phyloP scores from a whole-genome alignment of 805 yeast species.

The Yamadazyma paraphyllophila region DNA sequence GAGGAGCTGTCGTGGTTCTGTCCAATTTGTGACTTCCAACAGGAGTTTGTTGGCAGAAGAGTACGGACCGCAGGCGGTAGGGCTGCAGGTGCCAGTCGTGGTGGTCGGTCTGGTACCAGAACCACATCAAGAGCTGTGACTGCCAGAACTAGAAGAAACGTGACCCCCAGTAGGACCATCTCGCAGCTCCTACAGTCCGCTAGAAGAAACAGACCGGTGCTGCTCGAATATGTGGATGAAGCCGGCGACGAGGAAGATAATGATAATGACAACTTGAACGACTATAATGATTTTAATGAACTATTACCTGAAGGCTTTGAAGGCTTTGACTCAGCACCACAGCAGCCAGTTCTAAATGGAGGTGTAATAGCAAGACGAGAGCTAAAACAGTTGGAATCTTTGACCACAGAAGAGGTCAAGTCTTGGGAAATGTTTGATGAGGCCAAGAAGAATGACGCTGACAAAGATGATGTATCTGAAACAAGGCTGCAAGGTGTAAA shows the following conservation, averaged over 20 bases:
- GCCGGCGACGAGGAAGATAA: conserved; percentile 23
- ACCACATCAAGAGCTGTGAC: neutral
- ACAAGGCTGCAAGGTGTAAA: no score
- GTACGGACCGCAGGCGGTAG: neutral
- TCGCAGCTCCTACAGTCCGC: neutral
- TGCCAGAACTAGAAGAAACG: neutral
- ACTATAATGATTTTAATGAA: conserved; percentile 2
- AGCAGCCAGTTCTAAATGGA: conserved; percentile 31
- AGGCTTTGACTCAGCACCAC: conserved; percentile 3
- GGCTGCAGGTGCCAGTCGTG: neutral
- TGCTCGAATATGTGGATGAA: conserved; percentile 1
- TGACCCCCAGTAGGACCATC: neutral
- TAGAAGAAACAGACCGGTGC: neutral
- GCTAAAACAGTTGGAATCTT: conserved; percentile 23
- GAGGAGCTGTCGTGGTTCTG: conserved; percentile 39
- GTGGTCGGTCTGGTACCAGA: neutral
- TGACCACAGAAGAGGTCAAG: conserved; percentile 33
- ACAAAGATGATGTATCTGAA: neutral
- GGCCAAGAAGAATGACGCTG: conserved; percentile 17
- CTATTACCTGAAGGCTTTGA: neutral
- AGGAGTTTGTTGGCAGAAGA: conserved; percentile 20
- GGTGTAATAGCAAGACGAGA: conserved; percentile 38
- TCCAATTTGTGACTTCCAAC: conserved; percentile 50
- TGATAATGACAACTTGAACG: conserved; percentile 12
- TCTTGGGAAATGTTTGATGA: conserved; percentile 39